Base-by-base conservation (phyloP, 306 rosid species). In the Canavalia gladiata region DNA sequence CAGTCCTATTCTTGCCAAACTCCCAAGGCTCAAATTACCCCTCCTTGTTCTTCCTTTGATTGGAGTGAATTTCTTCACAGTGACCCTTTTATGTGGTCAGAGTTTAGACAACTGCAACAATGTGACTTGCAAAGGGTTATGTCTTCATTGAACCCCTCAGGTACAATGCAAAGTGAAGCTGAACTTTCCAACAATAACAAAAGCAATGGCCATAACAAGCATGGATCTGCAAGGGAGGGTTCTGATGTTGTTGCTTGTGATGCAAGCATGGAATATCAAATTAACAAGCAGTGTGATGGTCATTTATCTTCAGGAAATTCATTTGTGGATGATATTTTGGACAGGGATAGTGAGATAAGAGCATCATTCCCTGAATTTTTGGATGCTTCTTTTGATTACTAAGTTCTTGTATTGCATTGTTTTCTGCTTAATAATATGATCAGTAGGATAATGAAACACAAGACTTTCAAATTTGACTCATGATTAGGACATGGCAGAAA, bases 281-380 rank as follows among this genome's bases (percentile, higher is more conserved):
- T 28, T 35, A 82, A 82, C n/a, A 74, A 81, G 35, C 75, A 81
- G 54, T 10, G 82, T 74, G 84, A 86, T 56, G 77, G 75, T 13
- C 63, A 83, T 74, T 85, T 89, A 25, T 74, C 89, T 66, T 81
- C 93, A 29, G 82, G 82, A 63, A 57, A 74, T 31, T 89, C 97
- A 45, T 95, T 95, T 58, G 93, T 95, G 91, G 97, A 90, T 58
- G 83, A 83, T 1, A 87, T 93, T 85, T 83, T 95, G 92, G 94
- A 88, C 43, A 90, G 79, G 52, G 99, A 95, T 55, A 88, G 75
- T 84, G 94, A 95, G 76, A 89, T 95, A 46, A 81, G 84, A 78
- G 88, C 89, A 6, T 86, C 88, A 46, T 95, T 95, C 72, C 98
- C 98, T 8, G 88, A 91, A 49, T 58, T 95, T 55, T 87, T 90